phyloP scores from a whole-genome alignment of 2,329 filamentous ascomycete species.

The Ceratocystiopsis brevicomis region DNA sequence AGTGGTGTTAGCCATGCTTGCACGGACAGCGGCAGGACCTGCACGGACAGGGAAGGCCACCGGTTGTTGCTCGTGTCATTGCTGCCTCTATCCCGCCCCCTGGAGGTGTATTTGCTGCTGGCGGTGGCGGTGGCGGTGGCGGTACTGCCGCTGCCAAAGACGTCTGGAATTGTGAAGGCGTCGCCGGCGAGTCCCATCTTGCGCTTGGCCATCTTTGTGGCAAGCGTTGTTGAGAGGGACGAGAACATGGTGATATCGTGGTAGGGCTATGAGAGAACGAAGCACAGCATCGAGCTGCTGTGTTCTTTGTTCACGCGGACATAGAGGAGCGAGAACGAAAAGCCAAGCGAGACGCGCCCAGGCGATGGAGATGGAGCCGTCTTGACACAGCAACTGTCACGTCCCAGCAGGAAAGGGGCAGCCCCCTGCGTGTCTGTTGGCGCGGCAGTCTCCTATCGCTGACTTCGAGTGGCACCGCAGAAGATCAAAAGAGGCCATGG shows the following conservation, averaged over 20 bases:
- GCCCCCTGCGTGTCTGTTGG: no score
- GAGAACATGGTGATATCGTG: constrained; percentile 29
- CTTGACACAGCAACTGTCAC: neutral
- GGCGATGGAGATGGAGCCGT: neutral
- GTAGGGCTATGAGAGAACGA: neutral
- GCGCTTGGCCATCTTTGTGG: constrained; percentile 38
- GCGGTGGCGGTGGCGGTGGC: no score
- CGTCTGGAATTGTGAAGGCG: constrained; percentile 21
- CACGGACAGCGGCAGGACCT: constrained; percentile 30
- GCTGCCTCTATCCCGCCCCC: constrained; percentile 9
- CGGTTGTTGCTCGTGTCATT: constrained; percentile 8
- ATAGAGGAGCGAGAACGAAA: neutral
- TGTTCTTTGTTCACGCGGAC: neutral
- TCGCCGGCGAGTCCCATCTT: constrained; percentile 35
- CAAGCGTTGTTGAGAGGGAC: constrained; percentile 36
- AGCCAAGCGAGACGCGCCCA: no score
- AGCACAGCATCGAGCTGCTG: no score
- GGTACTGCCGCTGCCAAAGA: constrained; percentile 13
- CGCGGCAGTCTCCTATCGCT: no score
- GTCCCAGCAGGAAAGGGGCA: no score
- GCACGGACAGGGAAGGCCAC: constrained; percentile 28
- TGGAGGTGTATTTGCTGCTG: neutral
- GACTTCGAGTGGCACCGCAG: no score
- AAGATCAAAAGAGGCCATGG: no score
- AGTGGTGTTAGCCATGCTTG: constrained; percentile 33